Evolutionary conservation across 2,329 filamentous ascomycete species (phyloP).

Genomic region (Trichoderma harzianum): DNA sequence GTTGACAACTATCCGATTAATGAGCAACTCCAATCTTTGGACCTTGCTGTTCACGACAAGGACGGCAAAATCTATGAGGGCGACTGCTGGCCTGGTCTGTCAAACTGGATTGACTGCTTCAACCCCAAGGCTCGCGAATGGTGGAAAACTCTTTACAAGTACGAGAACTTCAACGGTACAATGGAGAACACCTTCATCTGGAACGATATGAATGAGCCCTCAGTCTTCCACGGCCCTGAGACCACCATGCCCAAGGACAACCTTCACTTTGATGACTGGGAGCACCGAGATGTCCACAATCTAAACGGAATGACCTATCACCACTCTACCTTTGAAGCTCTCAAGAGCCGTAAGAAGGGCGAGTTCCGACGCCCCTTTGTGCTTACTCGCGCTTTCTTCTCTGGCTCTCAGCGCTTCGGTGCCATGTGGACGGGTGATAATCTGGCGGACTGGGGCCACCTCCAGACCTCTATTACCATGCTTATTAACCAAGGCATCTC

Average conservation of each 20-base stretch:
- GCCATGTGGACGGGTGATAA: slow-evolving; percentile 99
- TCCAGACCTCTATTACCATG: slow-evolving; percentile 91
- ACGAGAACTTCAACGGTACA: slow-evolving; percentile 81
- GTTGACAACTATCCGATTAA: slow-evolving; percentile 71
- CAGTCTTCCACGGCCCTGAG: slow-evolving; percentile 96
- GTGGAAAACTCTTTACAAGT: slow-evolving; percentile 89
- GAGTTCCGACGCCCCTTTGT: slow-evolving; percentile 85
- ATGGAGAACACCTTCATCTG: slow-evolving; percentile 87
- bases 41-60: slow-evolving; percentile 84
- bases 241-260: slow-evolving; percentile 99
- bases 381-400: slow-evolving; percentile 87
- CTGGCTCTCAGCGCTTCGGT: slow-evolving; percentile 82
- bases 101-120: slow-evolving; percentile 94
- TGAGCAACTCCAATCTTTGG: slow-evolving; percentile 78
- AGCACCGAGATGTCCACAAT: slow-evolving; percentile 96
- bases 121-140: slow-evolving; percentile 87
- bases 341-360: slow-evolving; percentile 80
- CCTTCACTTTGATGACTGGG: slow-evolving; percentile 85
- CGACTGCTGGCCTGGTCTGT: slow-evolving; percentile 98
- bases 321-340: slow-evolving; percentile 85
- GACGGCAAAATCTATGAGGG: slow-evolving; percentile 86
- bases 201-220: slow-evolving; percentile 99
- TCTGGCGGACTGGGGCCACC: slow-evolving; percentile 86
- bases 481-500: slow-evolving; percentile 86
- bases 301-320: slow-evolving; percentile 92